Evolutionary conservation across 371 early-diverging fungal genomes (phyloP).

Genomic region (Lichtheimia ramosa): DNA sequence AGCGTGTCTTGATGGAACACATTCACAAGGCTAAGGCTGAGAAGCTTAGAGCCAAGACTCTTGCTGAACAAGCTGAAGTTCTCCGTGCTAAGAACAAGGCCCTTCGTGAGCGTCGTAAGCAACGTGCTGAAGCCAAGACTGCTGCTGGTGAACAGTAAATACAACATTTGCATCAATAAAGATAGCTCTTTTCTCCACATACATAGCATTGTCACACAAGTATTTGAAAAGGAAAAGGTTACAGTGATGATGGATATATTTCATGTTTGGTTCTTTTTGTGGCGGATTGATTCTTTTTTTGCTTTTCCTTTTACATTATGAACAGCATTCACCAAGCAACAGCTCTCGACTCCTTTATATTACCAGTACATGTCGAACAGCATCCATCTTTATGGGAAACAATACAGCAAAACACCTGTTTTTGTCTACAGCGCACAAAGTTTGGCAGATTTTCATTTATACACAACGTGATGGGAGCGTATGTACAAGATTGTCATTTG

Average conservation of each 20-base stretch:
- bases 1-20: slow-evolving; percentile 99
- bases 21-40: slow-evolving; percentile 99
- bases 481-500: not conserved
- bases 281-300: too few species aligned
- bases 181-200: too few species aligned
- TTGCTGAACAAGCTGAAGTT: slow-evolving; percentile 98
- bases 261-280: too few species aligned
- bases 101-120: slow-evolving; percentile 90
- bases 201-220: too few species aligned
- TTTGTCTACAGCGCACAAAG: not conserved
- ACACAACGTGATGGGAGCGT: not conserved
- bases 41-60: slow-evolving; percentile 92
- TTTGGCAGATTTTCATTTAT: slow-evolving; percentile 3
- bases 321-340: too few species aligned
- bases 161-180: not conserved
- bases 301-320: too few species aligned
- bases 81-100: slow-evolving; percentile 96
- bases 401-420: not conserved
- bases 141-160: slow-evolving; percentile 12
- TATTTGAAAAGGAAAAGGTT: too few species aligned
- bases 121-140: slow-evolving; percentile 85
- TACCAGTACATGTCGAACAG: too few species aligned
- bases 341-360: too few species aligned
- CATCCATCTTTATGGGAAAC: not conserved
- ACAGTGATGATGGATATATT: too few species aligned